phyloP scores from a whole-genome alignment of 2,329 filamentous ascomycete genomes.

The Pseudogymnoascus sp. region DNA sequence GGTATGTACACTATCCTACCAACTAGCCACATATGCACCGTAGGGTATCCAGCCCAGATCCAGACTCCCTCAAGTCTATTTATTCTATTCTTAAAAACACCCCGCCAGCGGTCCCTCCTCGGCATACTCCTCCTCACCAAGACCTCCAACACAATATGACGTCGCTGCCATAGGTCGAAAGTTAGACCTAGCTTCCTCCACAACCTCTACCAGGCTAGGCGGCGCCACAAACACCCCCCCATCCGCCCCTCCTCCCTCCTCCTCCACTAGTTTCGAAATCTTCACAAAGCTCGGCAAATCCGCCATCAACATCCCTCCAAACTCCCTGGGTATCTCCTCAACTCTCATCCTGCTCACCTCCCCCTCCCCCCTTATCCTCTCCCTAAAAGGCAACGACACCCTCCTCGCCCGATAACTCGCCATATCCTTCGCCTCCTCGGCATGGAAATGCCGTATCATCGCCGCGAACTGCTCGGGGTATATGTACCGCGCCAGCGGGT shows the following conservation, averaged over 20 bases:
- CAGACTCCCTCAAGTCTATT: background rate
- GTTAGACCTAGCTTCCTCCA: background rate
- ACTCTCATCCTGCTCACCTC: background rate
- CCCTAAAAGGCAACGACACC: background rate
- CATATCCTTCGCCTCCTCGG: constrained; percentile 1
- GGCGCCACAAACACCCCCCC: background rate
- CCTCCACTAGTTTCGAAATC: background rate
- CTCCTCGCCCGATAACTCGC: background rate
- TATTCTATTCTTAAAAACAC: constrained; percentile 7
- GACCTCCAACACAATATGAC: background rate
- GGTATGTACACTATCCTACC: background rate
- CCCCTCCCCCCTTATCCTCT: background rate
- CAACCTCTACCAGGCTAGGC: background rate
- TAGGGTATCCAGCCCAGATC: background rate
- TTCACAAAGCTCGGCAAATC: background rate
- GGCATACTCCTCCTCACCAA: background rate
- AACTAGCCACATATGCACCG: background rate
- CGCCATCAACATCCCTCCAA: background rate
- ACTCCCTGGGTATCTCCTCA: background rate
- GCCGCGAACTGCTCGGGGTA: constrained; percentile 1
- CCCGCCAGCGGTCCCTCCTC: background rate
- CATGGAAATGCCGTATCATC: background rate
- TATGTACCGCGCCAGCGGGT: background rate
- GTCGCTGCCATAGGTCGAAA: background rate
- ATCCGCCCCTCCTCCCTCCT: background rate